phyloP scores from a whole-genome alignment of 2,329 filamentous ascomycete genomes.

The Arthroderma uncinatum region DNA sequence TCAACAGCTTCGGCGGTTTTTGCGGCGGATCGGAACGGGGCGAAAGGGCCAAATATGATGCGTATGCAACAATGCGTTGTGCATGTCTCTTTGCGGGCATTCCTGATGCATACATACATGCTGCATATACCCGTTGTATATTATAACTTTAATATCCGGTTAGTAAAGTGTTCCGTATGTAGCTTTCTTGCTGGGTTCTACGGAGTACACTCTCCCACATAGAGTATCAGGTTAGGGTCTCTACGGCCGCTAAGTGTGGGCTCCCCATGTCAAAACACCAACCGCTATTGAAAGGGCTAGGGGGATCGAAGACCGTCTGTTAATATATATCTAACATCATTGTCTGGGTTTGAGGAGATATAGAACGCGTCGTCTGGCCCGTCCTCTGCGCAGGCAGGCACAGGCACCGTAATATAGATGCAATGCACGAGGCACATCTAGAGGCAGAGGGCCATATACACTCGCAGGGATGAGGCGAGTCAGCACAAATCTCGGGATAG shows the following conservation, averaged over 20 bases:
- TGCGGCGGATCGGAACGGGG: not conserved
- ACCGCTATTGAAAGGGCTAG: not conserved
- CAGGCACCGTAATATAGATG: not conserved
- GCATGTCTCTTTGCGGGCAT: not conserved
- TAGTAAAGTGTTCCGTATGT: not conserved
- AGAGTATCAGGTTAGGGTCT: not conserved
- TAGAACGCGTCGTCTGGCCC: not conserved
- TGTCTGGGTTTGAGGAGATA: not conserved
- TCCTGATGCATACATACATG: not conserved
- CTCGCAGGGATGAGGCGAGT: not conserved
- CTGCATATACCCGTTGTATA: slow-evolving; percentile 3
- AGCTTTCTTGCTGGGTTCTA: not conserved
- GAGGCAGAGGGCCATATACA: not conserved
- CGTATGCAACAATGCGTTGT: slow-evolving; percentile 4
- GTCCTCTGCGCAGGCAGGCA: not conserved
- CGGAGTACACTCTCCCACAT: not conserved
- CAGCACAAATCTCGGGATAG: not conserved
- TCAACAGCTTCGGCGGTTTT: not conserved
- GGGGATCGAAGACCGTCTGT: not conserved
- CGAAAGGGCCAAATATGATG: not conserved
- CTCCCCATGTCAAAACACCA: not conserved
- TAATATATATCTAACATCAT: not conserved
- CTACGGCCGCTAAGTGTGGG: not conserved
- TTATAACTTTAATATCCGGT: not conserved
- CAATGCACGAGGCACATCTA: not conserved